A percentile compares a stretch with the other conserved stretches of the same genome.
Conservation (phyloP, 495 filamentous ascomycete species). For the Polyplosphaeria fusca region DNA sequence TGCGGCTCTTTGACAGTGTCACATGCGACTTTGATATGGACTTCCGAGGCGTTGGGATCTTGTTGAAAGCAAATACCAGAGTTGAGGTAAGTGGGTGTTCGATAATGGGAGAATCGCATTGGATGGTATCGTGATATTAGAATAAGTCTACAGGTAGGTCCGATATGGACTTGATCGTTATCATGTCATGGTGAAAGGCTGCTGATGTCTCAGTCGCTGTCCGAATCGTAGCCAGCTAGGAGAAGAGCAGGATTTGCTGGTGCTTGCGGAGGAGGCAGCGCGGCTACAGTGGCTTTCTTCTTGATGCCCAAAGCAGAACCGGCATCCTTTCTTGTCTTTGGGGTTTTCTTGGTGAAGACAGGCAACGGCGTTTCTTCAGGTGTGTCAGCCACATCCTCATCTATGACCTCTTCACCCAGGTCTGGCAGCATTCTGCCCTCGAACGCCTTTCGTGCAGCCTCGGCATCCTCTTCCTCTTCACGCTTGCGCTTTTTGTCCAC, state of each 20-base stretch:
- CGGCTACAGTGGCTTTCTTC: slow-evolving; percentile 57
- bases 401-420: slow-evolving; percentile 37
- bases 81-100: no score
- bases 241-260: slow-evolving; percentile 6
- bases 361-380: slow-evolving; percentile 6
- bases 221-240: slow-evolving; percentile 15
- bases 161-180: no score
- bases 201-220: no score
- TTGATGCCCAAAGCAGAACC: slow-evolving; percentile 78
- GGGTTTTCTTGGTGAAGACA: slow-evolving; percentile 12
- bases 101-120: no score
- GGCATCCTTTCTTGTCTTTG: slow-evolving; percentile 38
- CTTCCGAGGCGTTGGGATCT: no score
- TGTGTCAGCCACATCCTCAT: slow-evolving; percentile 39
- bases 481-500: slow-evolving; percentile 58
- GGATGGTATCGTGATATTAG: no score
- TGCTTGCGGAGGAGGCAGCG: not conserved
- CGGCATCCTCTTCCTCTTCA: slow-evolving; percentile 80
- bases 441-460: slow-evolving; percentile 78
- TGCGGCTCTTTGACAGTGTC: slow-evolving; percentile 7
- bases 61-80: no score
- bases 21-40: no score
- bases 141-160: no score
- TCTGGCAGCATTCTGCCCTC: slow-evolving; percentile 56
- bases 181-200: no score